Percentiles rank a stretch among this genome's conserved stretches.
phyloP scores from a whole-genome alignment of 495 filamentous ascomycete species.

The Apodospora peruviana region DNA sequence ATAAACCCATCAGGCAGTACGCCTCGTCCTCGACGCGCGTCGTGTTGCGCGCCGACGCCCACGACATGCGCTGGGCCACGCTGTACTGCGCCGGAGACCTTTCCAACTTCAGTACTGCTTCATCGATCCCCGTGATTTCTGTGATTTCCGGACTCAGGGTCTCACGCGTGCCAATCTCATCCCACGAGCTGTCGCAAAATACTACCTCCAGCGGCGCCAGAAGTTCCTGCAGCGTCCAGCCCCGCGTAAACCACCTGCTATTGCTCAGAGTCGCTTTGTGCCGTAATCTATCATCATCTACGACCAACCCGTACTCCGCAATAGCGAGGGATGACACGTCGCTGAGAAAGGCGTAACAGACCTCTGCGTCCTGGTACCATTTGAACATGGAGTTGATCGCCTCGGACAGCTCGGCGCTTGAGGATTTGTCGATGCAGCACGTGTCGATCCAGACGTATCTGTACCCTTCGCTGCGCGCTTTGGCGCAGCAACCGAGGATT shows the following conservation, averaged over 20 bases:
- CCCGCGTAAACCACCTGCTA: constrained; percentile 32
- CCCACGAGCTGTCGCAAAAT: constrained; percentile 28
- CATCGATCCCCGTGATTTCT: constrained; percentile 23
- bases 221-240: constrained; percentile 41
- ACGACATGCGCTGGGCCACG: constrained; percentile 15
- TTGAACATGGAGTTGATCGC: constrained; percentile 16
- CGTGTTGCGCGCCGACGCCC: constrained; percentile 14
- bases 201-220: constrained; percentile 25
- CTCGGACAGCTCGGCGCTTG: constrained; percentile 23
- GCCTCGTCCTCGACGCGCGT: constrained; percentile 20
- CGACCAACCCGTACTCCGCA: background rate
- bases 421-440: constrained; percentile 34
- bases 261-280: background rate
- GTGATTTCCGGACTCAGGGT: constrained; percentile 8
- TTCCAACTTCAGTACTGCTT: constrained; percentile 1
- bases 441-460: constrained; percentile 35
- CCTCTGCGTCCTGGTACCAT: constrained; percentile 20
- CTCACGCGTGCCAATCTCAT: constrained; percentile 15
- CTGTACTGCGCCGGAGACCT: background rate
- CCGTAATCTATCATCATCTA: background rate
- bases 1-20: constrained; percentile 19
- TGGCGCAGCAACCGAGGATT: constrained; percentile 1
- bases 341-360: constrained; percentile 30
- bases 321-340: constrained; percentile 12
- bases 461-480: constrained; percentile 12